Conservation (phyloP, 2,329 filamentous ascomycete genomes). For the Neofusicoccum kwambonambiense region DNA sequence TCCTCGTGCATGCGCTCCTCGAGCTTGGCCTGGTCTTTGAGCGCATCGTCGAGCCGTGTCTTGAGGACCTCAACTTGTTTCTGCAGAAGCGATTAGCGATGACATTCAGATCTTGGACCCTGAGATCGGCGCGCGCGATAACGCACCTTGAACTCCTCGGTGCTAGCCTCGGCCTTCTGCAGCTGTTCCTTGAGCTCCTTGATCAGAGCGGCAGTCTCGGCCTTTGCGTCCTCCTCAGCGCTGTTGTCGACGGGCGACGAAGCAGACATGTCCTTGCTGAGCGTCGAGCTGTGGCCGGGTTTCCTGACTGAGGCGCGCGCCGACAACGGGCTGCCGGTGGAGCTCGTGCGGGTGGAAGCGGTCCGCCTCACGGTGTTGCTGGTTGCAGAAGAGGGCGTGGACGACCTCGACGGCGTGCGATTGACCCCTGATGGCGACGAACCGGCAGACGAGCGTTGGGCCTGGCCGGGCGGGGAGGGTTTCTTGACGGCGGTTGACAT, state of each 20-base stretch:
- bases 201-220: constrained; percentile 73
- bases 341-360: constrained; percentile 17
- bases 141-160: constrained; percentile 61
- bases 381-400: constrained; percentile 14
- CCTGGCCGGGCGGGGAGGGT: constrained; percentile 33
- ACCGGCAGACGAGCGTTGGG: constrained; percentile 26
- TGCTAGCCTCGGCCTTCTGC: constrained; percentile 72
- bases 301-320: constrained; percentile 39
- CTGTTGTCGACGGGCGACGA: constrained; percentile 21
- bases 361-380: constrained; percentile 15
- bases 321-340: constrained; percentile 37
- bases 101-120: background rate
- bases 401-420: constrained; percentile 33
- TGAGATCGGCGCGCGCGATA: background rate
- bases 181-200: constrained; percentile 83
- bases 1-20: constrained; percentile 87
- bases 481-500: constrained; percentile 40
- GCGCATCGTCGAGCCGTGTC: constrained; percentile 78
- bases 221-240: constrained; percentile 65
- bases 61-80: constrained; percentile 85
- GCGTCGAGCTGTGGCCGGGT: constrained; percentile 33
- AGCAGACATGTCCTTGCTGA: constrained; percentile 29
- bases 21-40: constrained; percentile 77
- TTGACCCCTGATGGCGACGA: constrained; percentile 31
- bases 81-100: constrained; percentile 41